Evolutionary conservation across 192 early-diverging fungal genomes (phyloP).

Genomic region (Umbelopsis sp.): DNA sequence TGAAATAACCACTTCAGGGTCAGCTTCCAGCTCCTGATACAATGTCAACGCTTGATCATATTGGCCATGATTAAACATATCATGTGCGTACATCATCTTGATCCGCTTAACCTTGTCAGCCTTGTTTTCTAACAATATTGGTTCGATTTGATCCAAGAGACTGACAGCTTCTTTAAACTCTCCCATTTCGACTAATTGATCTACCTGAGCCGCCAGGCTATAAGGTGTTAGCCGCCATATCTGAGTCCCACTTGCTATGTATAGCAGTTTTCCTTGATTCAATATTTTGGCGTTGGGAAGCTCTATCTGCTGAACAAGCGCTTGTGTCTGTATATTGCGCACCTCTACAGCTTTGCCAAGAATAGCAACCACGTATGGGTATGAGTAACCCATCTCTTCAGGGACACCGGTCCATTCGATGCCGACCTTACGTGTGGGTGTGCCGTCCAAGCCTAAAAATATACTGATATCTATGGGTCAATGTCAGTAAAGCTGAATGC

Average conservation of each 20-base stretch:
- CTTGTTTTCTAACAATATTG: conserved; percentile 70
- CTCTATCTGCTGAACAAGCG: conserved; percentile 80
- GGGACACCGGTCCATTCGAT: conserved; percentile 66
- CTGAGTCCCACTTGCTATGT: conserved; percentile 64
- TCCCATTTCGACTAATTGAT: conserved; percentile 67
- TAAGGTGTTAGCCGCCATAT: conserved; percentile 75
- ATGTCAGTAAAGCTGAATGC: neutral
- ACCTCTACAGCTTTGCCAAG: conserved; percentile 77
- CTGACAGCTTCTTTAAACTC: conserved; percentile 79
- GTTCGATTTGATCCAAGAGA: conserved; percentile 75
- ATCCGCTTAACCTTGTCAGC: conserved; percentile 64
- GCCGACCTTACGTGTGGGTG: conserved; percentile 57
- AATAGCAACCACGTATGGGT: conserved; percentile 76
- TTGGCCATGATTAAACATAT: conserved; percentile 67
- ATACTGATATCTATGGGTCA: conserved; percentile 55
- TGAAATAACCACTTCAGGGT: conserved; percentile 68
- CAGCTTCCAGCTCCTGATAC: conserved; percentile 67
- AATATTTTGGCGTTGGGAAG: conserved; percentile 67
- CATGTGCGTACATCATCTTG: conserved; percentile 67
- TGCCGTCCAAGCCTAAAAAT: conserved; percentile 58
- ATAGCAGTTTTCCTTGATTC: conserved; percentile 75
- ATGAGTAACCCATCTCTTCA: conserved; percentile 66
- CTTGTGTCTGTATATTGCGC: conserved; percentile 80
- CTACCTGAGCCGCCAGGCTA: conserved; percentile 61
- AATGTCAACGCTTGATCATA: conserved; percentile 70